Evolutionary conservation across 176 grass and related monocot species (phyloP).

Genomic region (Musa troglodytarum): DNA sequence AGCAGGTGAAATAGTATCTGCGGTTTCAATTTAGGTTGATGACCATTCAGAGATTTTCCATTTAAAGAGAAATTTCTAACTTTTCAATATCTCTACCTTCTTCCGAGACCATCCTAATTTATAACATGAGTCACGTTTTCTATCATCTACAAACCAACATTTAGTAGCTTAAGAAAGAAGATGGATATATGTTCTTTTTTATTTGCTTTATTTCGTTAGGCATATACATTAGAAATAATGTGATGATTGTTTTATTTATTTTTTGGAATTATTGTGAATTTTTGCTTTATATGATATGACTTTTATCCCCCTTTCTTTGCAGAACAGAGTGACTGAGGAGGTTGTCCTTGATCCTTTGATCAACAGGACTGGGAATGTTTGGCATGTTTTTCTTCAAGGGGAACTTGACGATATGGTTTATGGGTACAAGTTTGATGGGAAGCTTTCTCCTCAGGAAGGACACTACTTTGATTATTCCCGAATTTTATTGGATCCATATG

Average conservation of each 20-base stretch:
- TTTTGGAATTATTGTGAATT: neutral
- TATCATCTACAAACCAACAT: neutral
- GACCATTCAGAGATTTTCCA: neutral
- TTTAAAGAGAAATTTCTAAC: neutral
- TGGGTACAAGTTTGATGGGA: slow-evolving; percentile 75
- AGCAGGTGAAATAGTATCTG: no score
- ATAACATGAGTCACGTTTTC: no score
- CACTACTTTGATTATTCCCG: slow-evolving; percentile 50
- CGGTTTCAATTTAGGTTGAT: neutral
- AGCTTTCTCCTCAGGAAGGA: slow-evolving; percentile 42
- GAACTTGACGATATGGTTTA: slow-evolving; percentile 58
- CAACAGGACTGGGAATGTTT: slow-evolving; percentile 62
- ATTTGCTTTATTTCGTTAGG: neutral
- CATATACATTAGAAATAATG: neutral
- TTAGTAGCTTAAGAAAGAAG: neutral
- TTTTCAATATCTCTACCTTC: neutral
- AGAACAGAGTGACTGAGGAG: slow-evolving; percentile 57
- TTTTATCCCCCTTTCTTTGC: neutral
- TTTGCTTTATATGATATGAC: neutral
- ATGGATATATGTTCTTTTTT: neutral
- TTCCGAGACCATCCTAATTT: neutral
- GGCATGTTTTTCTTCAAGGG: slow-evolving; percentile 66
- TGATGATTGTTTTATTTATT: neutral
- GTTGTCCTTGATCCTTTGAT: slow-evolving; percentile 45
- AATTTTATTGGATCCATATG: slow-evolving; percentile 81